A percentile compares a stretch with the other conserved stretches of the same genome.
Conservation (phyloP, 768 basidiomycete genomes). For the Suillus subalutaceus region DNA sequence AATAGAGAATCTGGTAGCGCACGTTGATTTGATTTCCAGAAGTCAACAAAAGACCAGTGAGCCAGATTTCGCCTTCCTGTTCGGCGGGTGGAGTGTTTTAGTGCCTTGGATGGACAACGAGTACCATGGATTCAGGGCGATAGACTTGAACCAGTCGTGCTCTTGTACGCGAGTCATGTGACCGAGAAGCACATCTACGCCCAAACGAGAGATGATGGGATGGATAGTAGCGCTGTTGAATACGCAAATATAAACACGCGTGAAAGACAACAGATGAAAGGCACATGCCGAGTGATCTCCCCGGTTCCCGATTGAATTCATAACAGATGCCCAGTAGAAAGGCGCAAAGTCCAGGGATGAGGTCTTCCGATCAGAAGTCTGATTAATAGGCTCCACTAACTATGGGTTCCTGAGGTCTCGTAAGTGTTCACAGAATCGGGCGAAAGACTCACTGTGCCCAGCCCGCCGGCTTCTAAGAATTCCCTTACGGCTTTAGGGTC, state of each 20-base stretch:
- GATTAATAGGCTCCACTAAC: slow-evolving; percentile 96
- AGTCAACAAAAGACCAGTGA: slow-evolving; percentile 98
- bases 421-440: background rate
- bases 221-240: slow-evolving; percentile 73
- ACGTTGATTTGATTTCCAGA: slow-evolving; percentile 99
- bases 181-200: slow-evolving; percentile 85
- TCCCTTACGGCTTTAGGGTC: slow-evolving; percentile 86
- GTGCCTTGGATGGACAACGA: slow-evolving; percentile 44
- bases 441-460: slow-evolving; percentile 75
- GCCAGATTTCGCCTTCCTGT: slow-evolving; percentile 90
- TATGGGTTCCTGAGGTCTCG: slow-evolving; percentile 31
- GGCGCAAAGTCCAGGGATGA: slow-evolving; percentile 88
- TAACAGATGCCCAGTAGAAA: slow-evolving; percentile 94
- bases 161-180: slow-evolving; percentile 90
- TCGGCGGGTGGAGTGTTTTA: slow-evolving; percentile 28
- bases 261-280: background rate
- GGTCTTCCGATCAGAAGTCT: slow-evolving; percentile 82
- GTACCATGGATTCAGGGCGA: slow-evolving; percentile 81
- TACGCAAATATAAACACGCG: background rate
- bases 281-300: slow-evolving; percentile 86
- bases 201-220: slow-evolving; percentile 87
- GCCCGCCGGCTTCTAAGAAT: slow-evolving; percentile 87
- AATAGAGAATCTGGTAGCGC: slow-evolving; percentile 9
- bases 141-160: slow-evolving; percentile 88
- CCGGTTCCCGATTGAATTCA: slow-evolving; percentile 94